Base-by-base conservation (phyloP, 306 rosid species). In the Benincasa hispida region DNA sequence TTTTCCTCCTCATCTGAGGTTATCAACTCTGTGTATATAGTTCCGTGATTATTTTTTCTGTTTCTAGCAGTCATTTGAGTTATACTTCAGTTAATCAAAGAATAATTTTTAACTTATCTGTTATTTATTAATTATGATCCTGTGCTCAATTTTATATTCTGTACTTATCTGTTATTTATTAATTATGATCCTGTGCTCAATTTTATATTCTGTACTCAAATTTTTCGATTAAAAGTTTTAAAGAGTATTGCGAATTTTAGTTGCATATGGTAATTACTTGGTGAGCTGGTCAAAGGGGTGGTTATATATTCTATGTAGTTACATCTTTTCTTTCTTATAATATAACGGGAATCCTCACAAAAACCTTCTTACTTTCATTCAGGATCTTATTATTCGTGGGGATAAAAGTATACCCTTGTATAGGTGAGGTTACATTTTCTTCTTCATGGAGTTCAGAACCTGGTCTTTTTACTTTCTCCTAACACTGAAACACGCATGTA, bases 361-460 rank as follows among this genome's bases (percentile, higher is more conserved):
- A 32, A 15, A 72, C 25, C n/a, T 72, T 10, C 27, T 15, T 47
- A 15, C 79, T 75, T 65, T 72, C n/a, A 39, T 51, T 80, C 87
- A 94, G 98, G 98, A 94, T 89, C 80, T 90, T 50, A 91, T 94
- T 60, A 82, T 87, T 76, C 97, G 97, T 72, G 98, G 96, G 18
- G 92, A 90, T 79, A 94, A 87, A 87, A 82, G 85, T 65, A 79
- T 94, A 72, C 96, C 97, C 39, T 86, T 94, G 79, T 94, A 91
- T 82, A 90, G 98, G 97, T 93, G 78, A 86, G 76, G 82, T 81
- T 68, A 41, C 76, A 51, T 69, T 76, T 76, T 76, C 56, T 61
- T 14, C 30, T 69, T 45, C 59, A 42, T 39, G 50, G 21, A 42
- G 66, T 58, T 8, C 19, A 59, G 28, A 59, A 34, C 39, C 39